A percentile compares a stretch with the other conserved stretches of the same genome.
Evolutionary conservation across 1,139 yeast species (phyloP).

Genomic region (Candida smagusa): DNA sequence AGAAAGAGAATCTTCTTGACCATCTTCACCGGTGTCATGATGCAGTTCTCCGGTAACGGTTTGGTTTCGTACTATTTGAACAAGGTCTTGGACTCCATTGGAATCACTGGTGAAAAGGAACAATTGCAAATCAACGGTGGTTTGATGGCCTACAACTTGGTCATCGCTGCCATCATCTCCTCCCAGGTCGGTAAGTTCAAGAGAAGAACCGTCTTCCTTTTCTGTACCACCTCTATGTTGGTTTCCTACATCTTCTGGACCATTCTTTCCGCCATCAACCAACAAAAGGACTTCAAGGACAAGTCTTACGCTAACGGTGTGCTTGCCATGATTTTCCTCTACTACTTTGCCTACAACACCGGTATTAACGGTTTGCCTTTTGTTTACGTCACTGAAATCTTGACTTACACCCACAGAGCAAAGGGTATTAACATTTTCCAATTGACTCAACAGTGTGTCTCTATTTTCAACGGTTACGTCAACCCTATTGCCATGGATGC

Average conservation of each 20-base stretch:
- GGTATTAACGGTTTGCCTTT: slow-evolving; percentile 41
- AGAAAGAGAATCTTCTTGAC: slow-evolving; percentile 43
- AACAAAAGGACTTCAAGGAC: slow-evolving; percentile 31
- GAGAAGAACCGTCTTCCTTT: slow-evolving; percentile 46
- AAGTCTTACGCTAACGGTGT: slow-evolving; percentile 39
- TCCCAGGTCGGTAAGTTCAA: slow-evolving; percentile 28
- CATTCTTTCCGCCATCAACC: slow-evolving; percentile 34
- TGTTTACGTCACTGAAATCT: slow-evolving; percentile 39
- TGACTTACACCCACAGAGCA: slow-evolving; percentile 45
- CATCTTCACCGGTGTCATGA: slow-evolving; percentile 32
- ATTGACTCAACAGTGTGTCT: slow-evolving; percentile 26
- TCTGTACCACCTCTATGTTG: slow-evolving; percentile 31
- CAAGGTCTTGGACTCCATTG: slow-evolving; percentile 47
- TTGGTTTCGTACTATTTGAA: slow-evolving; percentile 50
- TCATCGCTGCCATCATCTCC: slow-evolving; percentile 31
- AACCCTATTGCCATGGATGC: slow-evolving; percentile 61
- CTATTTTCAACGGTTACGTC: slow-evolving; percentile 43
- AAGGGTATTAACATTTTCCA: slow-evolving; percentile 38
- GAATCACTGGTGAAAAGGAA: slow-evolving; percentile 39
- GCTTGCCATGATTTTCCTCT: slow-evolving; percentile 46
- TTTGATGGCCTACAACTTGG: slow-evolving; percentile 41
- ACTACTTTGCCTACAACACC: slow-evolving; percentile 34
- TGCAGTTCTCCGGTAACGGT: slow-evolving; percentile 53
- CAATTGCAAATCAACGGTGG: slow-evolving; percentile 49
- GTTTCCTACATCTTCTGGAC: slow-evolving; percentile 39